A percentile compares a stretch with the other conserved stretches of the same genome.
Evolutionary conservation across 2,329 filamentous ascomycete species (phyloP).

Genomic region (Aspergillus neotritici): DNA sequence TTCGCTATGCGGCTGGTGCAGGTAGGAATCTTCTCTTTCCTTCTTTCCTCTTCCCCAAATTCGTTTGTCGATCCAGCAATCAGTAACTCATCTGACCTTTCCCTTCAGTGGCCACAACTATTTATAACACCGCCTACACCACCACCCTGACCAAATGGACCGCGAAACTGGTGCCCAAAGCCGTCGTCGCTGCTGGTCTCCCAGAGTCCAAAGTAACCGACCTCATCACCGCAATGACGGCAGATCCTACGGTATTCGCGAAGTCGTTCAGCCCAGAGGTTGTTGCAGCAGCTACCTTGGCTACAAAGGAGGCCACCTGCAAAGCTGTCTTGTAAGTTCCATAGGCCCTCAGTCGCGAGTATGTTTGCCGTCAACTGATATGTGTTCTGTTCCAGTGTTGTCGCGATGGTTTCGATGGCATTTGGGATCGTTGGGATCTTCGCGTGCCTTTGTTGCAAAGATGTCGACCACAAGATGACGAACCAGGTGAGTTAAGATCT

Average conservation of each 20-base stretch:
- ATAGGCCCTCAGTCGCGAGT: neutral
- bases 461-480: conserved; percentile 31
- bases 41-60: too few species aligned
- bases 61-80: too few species aligned
- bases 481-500: conserved; percentile 24
- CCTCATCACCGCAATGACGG: conserved; percentile 24
- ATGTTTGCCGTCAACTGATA: too few species aligned
- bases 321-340: conserved; percentile 21
- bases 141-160: conserved; percentile 32
- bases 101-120: conserved; percentile 32
- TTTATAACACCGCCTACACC: conserved; percentile 41
- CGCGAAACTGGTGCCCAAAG: conserved; percentile 29
- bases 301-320: conserved; percentile 19
- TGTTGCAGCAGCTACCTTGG: conserved; percentile 15
- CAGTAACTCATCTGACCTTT: too few species aligned
- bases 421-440: conserved; percentile 28
- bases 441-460: conserved; percentile 26
- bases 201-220: conserved; percentile 24
- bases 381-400: conserved; percentile 12
- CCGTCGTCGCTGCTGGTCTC: conserved; percentile 33
- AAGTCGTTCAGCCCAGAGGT: conserved; percentile 15
- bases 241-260: conserved; percentile 13
- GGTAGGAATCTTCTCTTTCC: too few species aligned
- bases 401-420: conserved; percentile 25
- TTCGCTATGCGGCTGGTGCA: conserved; percentile 39